Base-by-base conservation (phyloP, 257 asterid species). In the Verbascum thapsus region DNA sequence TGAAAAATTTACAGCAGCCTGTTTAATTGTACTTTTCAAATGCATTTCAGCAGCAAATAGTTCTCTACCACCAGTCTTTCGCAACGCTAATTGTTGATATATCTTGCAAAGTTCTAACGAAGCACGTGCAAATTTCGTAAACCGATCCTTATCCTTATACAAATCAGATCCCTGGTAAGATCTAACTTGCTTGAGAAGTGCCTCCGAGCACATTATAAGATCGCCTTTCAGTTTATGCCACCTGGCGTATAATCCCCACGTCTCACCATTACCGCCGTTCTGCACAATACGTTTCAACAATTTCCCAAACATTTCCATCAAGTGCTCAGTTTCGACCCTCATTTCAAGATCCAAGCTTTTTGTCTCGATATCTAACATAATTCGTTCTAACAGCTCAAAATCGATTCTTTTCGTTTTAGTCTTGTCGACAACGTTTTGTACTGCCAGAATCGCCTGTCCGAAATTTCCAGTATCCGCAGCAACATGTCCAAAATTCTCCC, bases 211-310 rank as follows among this genome's bases (percentile, higher is more conserved):
- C 96, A 92, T 92, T 42, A 80, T 47, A 49, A 89, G 78, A 81
- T 92, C 97, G 41, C 97, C 95, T 72, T 76, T 89, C 76, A 89
- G 75, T 74, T 72, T 82, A 75, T 92, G 96, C 97, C 97, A 92
- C 78, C 88, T 79, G 4, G 91, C 96, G 49, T 80, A 87, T 54
- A 92, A 58, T 18, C 96, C 97, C 97, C 97, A 92, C 18, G 70
- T 55, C 12, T 85, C 96, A 26, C 79, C 86, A 70, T 58, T 79
- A 42, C 85, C 91, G 26, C 81, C 87, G 63, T 82, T 68, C 73
- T 83, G 94, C 72, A 82, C 91, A 20, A 81, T 74, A 83, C 74
- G 80, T 23, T 59, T 80, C 17, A 92, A 76, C 64, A 87, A 80
- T 62, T 70, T 83, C 23, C 99, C 99, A 30, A 92, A 70, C 63